Percentiles rank a stretch among this genome's conserved stretches.
These are phyloP conservation scores for Talinum fruticosum DNA, from an alignment of 148 eudicot genomes.

Conservation along the genomic window DNA sequence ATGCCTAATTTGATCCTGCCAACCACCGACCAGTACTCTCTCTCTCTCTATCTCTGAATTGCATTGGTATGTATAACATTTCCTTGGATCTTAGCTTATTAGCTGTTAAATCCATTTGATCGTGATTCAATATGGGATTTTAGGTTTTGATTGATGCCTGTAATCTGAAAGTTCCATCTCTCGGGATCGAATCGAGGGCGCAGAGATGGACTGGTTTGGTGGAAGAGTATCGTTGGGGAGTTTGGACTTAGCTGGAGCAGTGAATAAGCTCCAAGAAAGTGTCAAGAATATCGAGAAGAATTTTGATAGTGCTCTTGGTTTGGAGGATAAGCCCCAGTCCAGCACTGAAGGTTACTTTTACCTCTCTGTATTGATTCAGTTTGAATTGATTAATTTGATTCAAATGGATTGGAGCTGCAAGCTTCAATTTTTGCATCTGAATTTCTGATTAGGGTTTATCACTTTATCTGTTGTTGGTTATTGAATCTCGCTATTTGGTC, in stretches of 20 bases:
- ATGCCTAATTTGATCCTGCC: background rate
- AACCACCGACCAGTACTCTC: background rate
- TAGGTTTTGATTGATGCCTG: conserved; percentile 29
- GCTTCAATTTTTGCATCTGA: background rate
- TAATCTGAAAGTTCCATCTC: conserved; percentile 14
- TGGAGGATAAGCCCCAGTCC: conserved; percentile 56
- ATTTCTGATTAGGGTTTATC: background rate
- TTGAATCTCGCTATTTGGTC: background rate
- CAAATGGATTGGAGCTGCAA: background rate
- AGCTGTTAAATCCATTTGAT: background rate
- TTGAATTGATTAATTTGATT: background rate
- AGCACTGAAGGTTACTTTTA: conserved; percentile 44
- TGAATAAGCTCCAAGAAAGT: conserved; percentile 85
- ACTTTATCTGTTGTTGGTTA: background rate
- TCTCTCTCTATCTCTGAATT: background rate
- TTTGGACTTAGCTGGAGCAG: conserved; percentile 89
- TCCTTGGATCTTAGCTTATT: background rate
- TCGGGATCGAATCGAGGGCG: background rate
- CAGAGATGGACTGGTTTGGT: conserved; percentile 83
- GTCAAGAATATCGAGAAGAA: conserved; percentile 93
- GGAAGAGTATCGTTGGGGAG: conserved; percentile 72
- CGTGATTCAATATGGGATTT: background rate
- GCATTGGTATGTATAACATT: background rate
- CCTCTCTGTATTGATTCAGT: background rate
- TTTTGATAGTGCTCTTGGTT: conserved; percentile 84